Base-by-base conservation (phyloP, 345 rosid species). In the Heritiera littoralis region DNA sequence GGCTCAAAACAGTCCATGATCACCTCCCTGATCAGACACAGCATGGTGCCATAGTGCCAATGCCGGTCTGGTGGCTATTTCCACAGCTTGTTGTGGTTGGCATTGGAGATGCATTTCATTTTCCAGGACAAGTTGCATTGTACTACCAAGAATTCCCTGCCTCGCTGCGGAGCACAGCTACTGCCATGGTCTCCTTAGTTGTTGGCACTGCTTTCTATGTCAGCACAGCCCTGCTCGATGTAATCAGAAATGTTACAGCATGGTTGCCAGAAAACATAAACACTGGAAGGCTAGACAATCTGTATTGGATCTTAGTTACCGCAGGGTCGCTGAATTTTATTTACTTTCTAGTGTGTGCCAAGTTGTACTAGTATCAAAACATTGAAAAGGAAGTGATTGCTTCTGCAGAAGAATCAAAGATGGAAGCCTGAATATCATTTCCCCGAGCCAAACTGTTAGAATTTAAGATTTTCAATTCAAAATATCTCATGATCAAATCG, bases 41-140 rank as follows among this genome's bases (percentile, higher is more conserved):
- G 11, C 32, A 20, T 38, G 60, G 58, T 35, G 59, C 68, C 1
- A 68, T 60, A 1, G 84, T 79, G 63, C 87, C 87, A 1, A 84
- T 88, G 85, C 32, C 45, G 14, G 88, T 49, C 1, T 6, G 72
- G 7, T 86, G 89, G 89, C 73, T 88, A 51, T 79, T 87, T 49
- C 88, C 92, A 9, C 88, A 84, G 20, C 74, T 85, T 5, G 66
- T 82, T 43, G n/a, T 87, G 74, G 84, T 58, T 14, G 90, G 88
- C 0, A 70, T 86, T 0, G 87, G 84, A 5, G 87, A 85, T 35
- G 86, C 91, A 12, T 80, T 89, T 51, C 85, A 82, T 11, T 76
- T 76, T 51, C 92, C 89, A 0, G 89, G 89, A 66, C 88, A 87
- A 43, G 80, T 78, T 75, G 51, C 67, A 4, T 18, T 89, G 40